phyloP scores from a whole-genome alignment of 257 asterid genomes.

The Nicotiana attenuata region DNA sequence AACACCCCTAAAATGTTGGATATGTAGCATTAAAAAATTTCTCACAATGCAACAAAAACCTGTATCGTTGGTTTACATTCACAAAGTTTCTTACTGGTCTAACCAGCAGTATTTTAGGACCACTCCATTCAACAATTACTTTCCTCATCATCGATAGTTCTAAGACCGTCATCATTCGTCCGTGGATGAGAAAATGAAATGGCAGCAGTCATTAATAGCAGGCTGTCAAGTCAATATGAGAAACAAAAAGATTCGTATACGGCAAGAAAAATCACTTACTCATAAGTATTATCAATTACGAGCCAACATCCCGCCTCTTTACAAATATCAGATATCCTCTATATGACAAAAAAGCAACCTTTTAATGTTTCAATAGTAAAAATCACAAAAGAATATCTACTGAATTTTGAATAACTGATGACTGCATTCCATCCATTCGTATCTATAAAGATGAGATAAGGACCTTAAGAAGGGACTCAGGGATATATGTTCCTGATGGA shows the following conservation, averaged over 20 bases:
- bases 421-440: not conserved
- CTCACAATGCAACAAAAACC: not conserved
- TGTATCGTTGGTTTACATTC: not conserved
- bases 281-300: conserved; percentile 87
- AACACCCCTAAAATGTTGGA: not conserved
- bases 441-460: conserved; percentile 6
- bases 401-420: not conserved
- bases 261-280: conserved; percentile 44
- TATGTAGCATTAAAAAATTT: not conserved
- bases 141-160: not conserved
- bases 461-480: conserved; percentile 90
- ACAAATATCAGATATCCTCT: conserved; percentile 90
- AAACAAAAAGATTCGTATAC: not conserved
- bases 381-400: not conserved
- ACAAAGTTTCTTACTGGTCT: not conserved
- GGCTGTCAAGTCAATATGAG: not conserved
- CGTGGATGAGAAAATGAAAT: not conserved
- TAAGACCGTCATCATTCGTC: conserved; percentile 3
- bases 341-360: conserved; percentile 14
- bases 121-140: not conserved
- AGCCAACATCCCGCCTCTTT: conserved; percentile 90
- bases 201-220: not conserved
- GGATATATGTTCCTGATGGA: conserved; percentile 97
- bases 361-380: not conserved
- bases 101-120: not conserved